These are phyloP conservation scores for Cyphellophora europaea DNA, from an alignment of 2,329 filamentous ascomycete genomes.

Conservation along the genomic window DNA sequence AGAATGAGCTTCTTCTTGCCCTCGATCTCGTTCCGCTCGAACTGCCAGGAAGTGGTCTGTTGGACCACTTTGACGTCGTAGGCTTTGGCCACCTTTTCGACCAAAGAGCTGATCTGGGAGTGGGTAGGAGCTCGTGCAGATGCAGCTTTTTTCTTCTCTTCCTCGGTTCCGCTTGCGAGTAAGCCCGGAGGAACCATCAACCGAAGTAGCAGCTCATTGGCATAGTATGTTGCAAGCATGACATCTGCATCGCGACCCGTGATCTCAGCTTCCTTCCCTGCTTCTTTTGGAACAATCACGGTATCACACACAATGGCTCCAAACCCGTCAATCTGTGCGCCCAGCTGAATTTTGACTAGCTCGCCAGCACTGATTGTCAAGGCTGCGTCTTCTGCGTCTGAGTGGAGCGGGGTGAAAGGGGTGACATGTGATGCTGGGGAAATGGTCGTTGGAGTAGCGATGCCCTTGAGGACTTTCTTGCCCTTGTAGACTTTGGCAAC, in stretches of 20 bases:
- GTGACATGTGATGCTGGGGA: constrained; percentile 92
- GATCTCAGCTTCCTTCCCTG: constrained; percentile 54
- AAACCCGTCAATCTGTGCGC: constrained; percentile 95
- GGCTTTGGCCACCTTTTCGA: constrained; percentile 84
- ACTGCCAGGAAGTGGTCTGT: constrained; percentile 96
- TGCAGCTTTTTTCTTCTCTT: constrained; percentile 89
- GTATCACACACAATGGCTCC: constrained; percentile 94
- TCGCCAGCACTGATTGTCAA: constrained; percentile 74
- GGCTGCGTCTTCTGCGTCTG: constrained; percentile 76
- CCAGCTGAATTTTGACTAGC: constrained; percentile 95
- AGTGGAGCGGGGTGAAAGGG: constrained; percentile 84
- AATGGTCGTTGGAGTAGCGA: constrained; percentile 60
- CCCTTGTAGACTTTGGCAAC: constrained; percentile 93
- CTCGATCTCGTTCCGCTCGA: constrained; percentile 96
- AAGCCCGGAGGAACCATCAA: constrained; percentile 87
- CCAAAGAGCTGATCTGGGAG: constrained; percentile 71
- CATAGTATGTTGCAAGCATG: constrained; percentile 82
- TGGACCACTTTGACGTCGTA: constrained; percentile 92
- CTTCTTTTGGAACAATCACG: constrained; percentile 59
- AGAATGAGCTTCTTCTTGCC: constrained; percentile 97
- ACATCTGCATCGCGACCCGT: constrained; percentile 77
- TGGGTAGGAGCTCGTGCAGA: constrained; percentile 76
- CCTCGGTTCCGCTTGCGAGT: constrained; percentile 71
- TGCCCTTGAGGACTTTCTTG: constrained; percentile 92
- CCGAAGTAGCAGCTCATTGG: constrained; percentile 87